Percentiles rank a stretch among this genome's conserved stretches.
Evolutionary conservation across 1,284 basidiomycete genomes (phyloP).

Genomic region (Singerocomus rubriflavus): DNA sequence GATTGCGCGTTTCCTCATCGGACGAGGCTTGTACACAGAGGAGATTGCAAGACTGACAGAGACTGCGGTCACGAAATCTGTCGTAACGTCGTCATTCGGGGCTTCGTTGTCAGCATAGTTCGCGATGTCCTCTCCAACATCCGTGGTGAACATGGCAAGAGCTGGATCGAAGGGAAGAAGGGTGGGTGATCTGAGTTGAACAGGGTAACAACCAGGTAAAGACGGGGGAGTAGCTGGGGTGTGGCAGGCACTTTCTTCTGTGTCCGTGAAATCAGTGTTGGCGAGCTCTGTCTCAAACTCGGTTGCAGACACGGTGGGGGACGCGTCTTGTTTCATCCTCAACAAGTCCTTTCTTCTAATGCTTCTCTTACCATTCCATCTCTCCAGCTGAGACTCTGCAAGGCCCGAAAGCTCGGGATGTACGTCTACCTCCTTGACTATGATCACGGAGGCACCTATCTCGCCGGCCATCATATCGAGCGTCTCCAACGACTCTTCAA

Average conservation of each 20-base stretch:
- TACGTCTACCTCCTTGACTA: constrained; percentile 83
- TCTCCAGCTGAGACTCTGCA: constrained; percentile 31
- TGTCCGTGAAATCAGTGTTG: constrained; percentile 31
- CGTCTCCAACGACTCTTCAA: constrained; percentile 78
- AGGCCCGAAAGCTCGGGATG: constrained; percentile 48
- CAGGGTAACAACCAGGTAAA: neutral
- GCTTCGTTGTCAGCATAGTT: constrained; percentile 17
- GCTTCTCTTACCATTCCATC: constrained; percentile 28
- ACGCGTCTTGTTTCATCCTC: constrained; percentile 18
- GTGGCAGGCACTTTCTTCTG: constrained; percentile 35
- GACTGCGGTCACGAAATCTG: constrained; percentile 24
- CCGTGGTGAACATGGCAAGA: constrained; percentile 48
- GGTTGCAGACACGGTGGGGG: constrained; percentile 36
- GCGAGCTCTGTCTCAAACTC: constrained; percentile 37
- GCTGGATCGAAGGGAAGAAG: constrained; percentile 16
- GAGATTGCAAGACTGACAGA: constrained; percentile 61
- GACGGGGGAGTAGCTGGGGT: constrained; percentile 4
- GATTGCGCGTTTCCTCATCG: constrained; percentile 45
- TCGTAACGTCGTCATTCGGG: constrained; percentile 14
- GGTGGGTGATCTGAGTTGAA: neutral
- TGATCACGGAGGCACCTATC: constrained; percentile 84
- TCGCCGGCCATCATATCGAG: constrained; percentile 91
- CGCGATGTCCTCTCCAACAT: constrained; percentile 40
- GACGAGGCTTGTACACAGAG: constrained; percentile 68
- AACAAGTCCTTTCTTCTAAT: constrained; percentile 22